These are phyloP conservation scores for Pilasporangium apinafurcum DNA, from an alignment of 352 stramenopile species.

Conservation along the genomic window DNA sequence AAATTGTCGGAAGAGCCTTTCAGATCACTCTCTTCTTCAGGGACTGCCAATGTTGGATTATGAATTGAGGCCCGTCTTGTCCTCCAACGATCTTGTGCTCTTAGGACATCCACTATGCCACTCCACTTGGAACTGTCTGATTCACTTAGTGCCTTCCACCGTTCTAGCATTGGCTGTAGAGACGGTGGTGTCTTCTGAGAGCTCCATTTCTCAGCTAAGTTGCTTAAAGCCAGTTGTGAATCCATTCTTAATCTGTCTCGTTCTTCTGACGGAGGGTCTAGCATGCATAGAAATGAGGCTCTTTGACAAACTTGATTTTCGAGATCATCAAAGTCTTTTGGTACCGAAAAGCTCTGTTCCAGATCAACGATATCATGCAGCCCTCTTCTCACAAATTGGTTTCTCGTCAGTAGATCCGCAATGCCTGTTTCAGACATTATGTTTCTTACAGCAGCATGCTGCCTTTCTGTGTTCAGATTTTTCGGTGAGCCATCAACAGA, in stretches of 20 bases:
- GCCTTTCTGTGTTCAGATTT: not conserved
- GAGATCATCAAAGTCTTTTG: conserved; percentile 64
- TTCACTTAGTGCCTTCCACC: conserved; percentile 73
- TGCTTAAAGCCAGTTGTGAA: conserved; percentile 70
- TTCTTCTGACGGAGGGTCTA: conserved; percentile 72
- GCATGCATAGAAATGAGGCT: conserved; percentile 64
- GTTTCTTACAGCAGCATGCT: too few species aligned
- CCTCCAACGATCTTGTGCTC: conserved; percentile 55
- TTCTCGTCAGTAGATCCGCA: too few species aligned
- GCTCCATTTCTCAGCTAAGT: conserved; percentile 85
- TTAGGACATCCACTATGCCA: conserved; percentile 76
- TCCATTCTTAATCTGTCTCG: conserved; percentile 49
- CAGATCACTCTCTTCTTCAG: not conserved
- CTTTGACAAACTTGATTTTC: conserved; percentile 59
- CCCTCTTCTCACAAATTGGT: not conserved
- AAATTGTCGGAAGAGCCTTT: too few species aligned
- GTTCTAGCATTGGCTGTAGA: conserved; percentile 81
- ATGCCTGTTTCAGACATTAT: too few species aligned
- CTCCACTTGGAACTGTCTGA: conserved; percentile 82
- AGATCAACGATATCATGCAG: conserved; percentile 27
- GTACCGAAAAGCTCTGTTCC: conserved; percentile 51
- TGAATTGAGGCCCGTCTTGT: conserved; percentile 46
- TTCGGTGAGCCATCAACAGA: conserved; percentile 29
- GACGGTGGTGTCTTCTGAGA: conserved; percentile 74
- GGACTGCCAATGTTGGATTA: not conserved